Percentiles rank a stretch among this genome's conserved stretches.
phyloP scores from a whole-genome alignment of 345 rosid species.

The Gossypium sturtianum region DNA sequence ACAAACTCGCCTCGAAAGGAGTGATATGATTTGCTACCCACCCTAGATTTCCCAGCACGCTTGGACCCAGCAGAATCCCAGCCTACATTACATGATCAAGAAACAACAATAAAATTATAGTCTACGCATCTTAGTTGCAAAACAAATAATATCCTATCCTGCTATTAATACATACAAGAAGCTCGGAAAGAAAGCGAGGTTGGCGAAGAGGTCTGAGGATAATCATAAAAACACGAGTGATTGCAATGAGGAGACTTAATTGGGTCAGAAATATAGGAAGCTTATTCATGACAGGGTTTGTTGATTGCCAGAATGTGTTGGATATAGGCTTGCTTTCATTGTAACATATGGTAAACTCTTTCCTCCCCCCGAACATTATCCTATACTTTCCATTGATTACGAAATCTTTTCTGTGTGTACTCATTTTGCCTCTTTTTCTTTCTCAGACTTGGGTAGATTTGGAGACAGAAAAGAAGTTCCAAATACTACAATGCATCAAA shows the following conservation, averaged over 20 bases:
- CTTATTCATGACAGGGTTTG: background rate
- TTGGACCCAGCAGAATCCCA: background rate
- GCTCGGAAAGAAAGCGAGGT: conserved; percentile 12
- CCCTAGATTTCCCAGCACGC: background rate
- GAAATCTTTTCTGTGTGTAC: background rate
- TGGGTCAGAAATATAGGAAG: conserved; percentile 5
- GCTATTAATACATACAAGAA: background rate
- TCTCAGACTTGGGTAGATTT: background rate
- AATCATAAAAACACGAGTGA: conserved; percentile 1
- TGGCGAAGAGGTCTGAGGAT: conserved; percentile 10
- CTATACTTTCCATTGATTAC: background rate
- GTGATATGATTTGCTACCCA: background rate
- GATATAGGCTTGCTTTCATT: background rate
- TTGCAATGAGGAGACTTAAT: background rate
- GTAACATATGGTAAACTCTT: background rate
- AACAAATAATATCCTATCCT: background rate
- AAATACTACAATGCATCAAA: too few relatives aligned
- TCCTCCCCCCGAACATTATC: background rate
- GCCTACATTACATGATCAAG: background rate
- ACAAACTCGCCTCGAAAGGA: conserved; percentile 7
- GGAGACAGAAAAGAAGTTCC: too few relatives aligned
- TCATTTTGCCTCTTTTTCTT: background rate
- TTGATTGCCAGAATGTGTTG: background rate
- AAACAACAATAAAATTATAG: background rate
- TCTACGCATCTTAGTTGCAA: too few relatives aligned